Conservation (phyloP, 225 moss, liverwort and hornwort genomes). For the Thuidium tamariscinum region DNA sequence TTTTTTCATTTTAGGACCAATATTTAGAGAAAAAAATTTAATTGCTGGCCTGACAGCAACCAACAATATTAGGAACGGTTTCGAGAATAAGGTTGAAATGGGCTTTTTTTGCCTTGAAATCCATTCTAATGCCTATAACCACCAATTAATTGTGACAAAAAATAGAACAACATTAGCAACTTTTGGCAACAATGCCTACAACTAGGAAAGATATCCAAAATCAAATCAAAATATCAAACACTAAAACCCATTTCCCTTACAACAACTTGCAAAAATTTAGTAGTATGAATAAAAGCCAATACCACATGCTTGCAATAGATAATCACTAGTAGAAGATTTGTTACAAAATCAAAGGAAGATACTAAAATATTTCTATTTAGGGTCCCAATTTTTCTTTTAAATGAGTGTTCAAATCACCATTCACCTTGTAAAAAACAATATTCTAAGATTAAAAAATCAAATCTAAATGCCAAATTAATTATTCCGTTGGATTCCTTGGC, state of each 20-base stretch:
- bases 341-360: fast-evolving
- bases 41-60: too few species aligned
- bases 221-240: not conserved
- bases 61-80: too few species aligned
- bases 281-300: fast-evolving
- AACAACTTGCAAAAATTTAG: not conserved
- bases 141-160: not conserved
- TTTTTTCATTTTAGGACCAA: too few species aligned
- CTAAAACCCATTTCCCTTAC: too few species aligned
- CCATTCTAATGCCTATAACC: too few species aligned
- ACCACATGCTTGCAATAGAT: fast-evolving
- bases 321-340: fast-evolving
- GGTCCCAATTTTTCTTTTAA: fast-evolving
- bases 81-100: too few species aligned
- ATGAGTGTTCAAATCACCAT: not conserved
- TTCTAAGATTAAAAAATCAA: not conserved
- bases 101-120: too few species aligned
- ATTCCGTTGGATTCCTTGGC: not conserved
- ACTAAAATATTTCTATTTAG: not conserved
- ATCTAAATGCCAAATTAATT: not conserved
- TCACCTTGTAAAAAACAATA: fast-evolving
- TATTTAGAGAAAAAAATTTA: too few species aligned
- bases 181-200: fast-evolving
- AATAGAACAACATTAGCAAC: not conserved
- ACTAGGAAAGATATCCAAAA: not conserved